Evolutionary conservation across 2,329 filamentous ascomycete genomes (phyloP), one percentile per base, ranked within the genome.

Genomic region (Diaporthe caulivora): DNA sequence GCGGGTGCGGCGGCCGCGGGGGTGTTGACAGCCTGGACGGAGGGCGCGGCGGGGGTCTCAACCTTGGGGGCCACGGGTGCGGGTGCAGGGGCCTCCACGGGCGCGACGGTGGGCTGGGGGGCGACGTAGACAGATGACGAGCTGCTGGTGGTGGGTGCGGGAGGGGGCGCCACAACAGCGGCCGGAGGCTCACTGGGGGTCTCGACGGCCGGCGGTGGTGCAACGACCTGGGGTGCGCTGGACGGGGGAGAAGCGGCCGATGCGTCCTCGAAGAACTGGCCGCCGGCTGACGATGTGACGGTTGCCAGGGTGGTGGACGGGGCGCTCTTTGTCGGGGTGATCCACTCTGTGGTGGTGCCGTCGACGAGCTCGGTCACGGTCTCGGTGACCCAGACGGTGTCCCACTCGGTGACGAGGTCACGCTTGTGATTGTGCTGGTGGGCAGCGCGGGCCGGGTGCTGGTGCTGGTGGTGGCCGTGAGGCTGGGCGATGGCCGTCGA

Each of bases 401-500:
- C 83, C 81, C 81, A 83, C 58, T 82, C 80, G 54, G 86, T 88
- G 76, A 87, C 84, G 18, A 88, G 73, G 26, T 80, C 84, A 67
- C 85, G 83, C 80, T 86, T 86, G 64, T 82, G 77, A 72, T 81
- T 81, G 76, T 83, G 80, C 74, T 83, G 83, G 73, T 82, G 82
- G 44, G 68, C 55, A n/a, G 49, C 57, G 21, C 71, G 74, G 26
- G 67, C 74, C 74, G 81, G 83, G 77, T 80, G 79, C 71, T 79
- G 79, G 65, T 80, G 79, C 62, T 75, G 76, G 75, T 81, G 80
- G 77, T 83, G 82, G 77, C 79, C 82, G 75, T 84, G 85, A 73
- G 88, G 88, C 80, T 90, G 86, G 76, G 89, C 89, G 73, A 86
- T 79, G 77, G 84, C 87, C 70, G 82, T 76, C 53, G 85, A 82